Base-by-base conservation (phyloP, 1,284 basidiomycete species). In the Ustilago sp. region DNA sequence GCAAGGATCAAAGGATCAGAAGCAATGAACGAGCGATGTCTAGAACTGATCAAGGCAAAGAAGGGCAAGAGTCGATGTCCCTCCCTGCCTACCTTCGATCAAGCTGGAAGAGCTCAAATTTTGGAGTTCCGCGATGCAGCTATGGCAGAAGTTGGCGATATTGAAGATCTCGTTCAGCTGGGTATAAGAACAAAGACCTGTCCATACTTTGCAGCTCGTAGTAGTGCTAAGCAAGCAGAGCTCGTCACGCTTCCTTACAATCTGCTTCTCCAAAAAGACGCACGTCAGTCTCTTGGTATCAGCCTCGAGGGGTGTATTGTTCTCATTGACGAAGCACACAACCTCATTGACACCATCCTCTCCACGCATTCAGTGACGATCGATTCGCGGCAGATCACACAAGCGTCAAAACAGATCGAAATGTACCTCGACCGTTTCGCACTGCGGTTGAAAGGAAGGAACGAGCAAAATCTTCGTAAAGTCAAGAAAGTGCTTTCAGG, bases 301-400 rank as follows among this genome's bases (percentile, higher is more conserved):
- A 63, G 61, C 95, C 79, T 91, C 92, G 83, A 88, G 94, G 57
- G 92, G 89, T 38, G 90, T 80, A 89, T 98, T 15, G 90, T 99
- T 12, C 89, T 99, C 48, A 91, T 99, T 64, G 96, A 99, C 85
- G 96, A 99, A 87, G 97, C 95, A 0, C 96, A 99, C 87, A 99
- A 87, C 57, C 82, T 88, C 12, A 87, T 88, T 67, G 87, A 95
- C 23, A 95, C 94, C 0, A 88, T 98, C 1, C 89, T 99, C 5
- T 92, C 93, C 0, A 89, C 97, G 23, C 94, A 96, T 66, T 93
- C 93, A 2, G 89, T 91, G 19, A 88, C 90, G 0, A 88, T 98
- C 6, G 89, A 92, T 1, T 88, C 90, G 4, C 80, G 87, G 2
- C 90, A 89, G 28, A 87, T 97, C 9, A 85, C 87, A 0, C 89